Base-by-base conservation (phyloP, 768 basidiomycete genomes). In the Boletus coccyginus region DNA sequence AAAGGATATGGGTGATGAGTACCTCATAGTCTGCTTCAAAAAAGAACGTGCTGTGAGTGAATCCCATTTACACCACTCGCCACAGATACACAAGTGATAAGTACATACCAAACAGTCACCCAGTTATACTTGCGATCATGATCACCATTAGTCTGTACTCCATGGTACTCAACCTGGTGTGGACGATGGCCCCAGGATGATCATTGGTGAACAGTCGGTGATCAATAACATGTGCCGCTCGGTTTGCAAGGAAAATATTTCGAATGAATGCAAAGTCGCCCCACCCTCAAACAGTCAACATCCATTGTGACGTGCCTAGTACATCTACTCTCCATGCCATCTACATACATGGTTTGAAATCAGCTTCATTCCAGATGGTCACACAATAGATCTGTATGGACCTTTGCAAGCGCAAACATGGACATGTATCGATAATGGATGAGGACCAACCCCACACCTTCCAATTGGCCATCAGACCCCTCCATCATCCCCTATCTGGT, bases 91-190 rank as follows among this genome's bases (percentile, higher is more conserved):
- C 2, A 21, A 21, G 2, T 21, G 21, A 21, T 21, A 21, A 21
- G 21, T 24, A 50, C 63, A 0, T 46, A 66, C 65, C 66, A 35
- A 65, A 66, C 29, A 32, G 43, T 11, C 7, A 21, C n/a, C 43
- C 53, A 13, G 4, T 44, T 1, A 36, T 7, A 21, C 46, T 32
- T 4, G 50, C 47, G 8, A 56, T 35, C 31, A 41, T n/a, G 16
- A 64, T 24, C 45, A 68, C 49, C 13, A 56, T 21, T 3, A 50
- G 53, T 29, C 39, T 38, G 24, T 42, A 29, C 3, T 9, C 40
- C 19, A 6, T 16, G 1, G 35, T n/a, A 7, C 57, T 53, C 7
- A n/a, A 8, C 36, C 41, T n/a, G 5, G 38, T 31, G 19, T 29
- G 52, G 27, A 65, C 38, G 29, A 62, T 31, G 12, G 50, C 16